These are phyloP conservation scores for Vaccinium macrocarpon DNA, from an alignment of 148 eudicot species.

Conservation along the genomic window DNA sequence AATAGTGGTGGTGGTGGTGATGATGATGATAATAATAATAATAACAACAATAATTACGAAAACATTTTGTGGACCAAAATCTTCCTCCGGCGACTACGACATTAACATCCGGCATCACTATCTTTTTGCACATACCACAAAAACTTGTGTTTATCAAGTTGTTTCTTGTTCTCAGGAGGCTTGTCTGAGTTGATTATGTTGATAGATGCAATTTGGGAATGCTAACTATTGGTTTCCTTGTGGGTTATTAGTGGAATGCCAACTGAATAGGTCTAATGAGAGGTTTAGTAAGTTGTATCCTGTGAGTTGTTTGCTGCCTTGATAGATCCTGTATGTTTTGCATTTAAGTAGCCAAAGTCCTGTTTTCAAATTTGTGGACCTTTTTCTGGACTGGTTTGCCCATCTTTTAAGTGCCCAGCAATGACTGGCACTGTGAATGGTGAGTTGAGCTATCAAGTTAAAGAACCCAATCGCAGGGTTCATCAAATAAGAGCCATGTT, in stretches of 20 bases:
- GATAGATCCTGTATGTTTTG: background rate
- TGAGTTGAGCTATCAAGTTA: background rate
- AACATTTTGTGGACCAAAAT: no score
- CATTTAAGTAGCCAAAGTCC: background rate
- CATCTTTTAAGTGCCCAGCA: background rate
- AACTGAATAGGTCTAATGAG: background rate
- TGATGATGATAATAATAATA: no score
- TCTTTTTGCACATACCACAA: background rate
- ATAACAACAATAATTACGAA: no score
- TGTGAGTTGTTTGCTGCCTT: background rate
- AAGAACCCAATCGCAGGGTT: background rate
- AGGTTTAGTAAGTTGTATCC: background rate
- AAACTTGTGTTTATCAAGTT: background rate
- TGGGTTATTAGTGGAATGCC: background rate
- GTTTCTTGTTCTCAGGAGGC: background rate
- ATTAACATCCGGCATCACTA: no score
- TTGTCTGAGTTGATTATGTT: background rate
- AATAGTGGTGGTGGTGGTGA: no score
- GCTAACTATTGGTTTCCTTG: background rate
- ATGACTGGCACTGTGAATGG: background rate
- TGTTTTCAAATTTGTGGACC: background rate
- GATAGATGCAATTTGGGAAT: background rate
- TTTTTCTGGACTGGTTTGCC: background rate
- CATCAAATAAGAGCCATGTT: background rate
- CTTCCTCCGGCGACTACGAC: no score